Evolutionary conservation across 2,329 filamentous ascomycete species (phyloP).

Genomic region (Mycosphaerella sp.): DNA sequence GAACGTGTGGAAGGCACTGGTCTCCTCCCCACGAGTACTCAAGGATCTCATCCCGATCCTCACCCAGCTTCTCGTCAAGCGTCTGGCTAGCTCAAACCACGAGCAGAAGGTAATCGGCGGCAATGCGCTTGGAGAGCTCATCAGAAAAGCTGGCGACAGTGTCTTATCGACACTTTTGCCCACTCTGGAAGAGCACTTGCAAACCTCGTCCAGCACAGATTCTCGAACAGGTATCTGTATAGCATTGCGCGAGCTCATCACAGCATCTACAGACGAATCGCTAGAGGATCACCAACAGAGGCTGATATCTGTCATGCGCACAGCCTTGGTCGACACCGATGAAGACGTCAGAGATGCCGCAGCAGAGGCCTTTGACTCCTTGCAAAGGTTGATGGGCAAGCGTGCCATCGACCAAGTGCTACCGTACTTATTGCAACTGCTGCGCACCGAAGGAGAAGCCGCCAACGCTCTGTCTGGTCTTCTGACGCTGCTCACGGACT

Average conservation of each 20-base stretch:
- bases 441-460: conserved; percentile 78
- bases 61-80: conserved; percentile 87
- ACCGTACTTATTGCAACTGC: conserved; percentile 81
- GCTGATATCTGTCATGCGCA: conserved; percentile 87
- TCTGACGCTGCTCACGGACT: conserved; percentile 87
- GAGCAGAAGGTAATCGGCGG: conserved; percentile 99
- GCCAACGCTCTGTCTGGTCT: conserved; percentile 90
- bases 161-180: conserved; percentile 83
- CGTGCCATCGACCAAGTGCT: conserved; percentile 91
- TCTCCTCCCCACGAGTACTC: conserved; percentile 82
- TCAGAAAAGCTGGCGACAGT: conserved; percentile 91
- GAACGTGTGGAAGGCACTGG: conserved; percentile 92
- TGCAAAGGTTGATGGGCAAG: conserved; percentile 92
- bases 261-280: conserved; percentile 78
- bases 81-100: conserved; percentile 91
- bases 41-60: conserved; percentile 94
- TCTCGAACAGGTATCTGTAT: conserved; percentile 97
- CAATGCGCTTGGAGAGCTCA: conserved; percentile 92
- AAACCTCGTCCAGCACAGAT: conserved; percentile 82
- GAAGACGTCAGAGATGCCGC: conserved; percentile 89
- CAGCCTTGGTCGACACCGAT: conserved; percentile 83
- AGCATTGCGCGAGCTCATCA: conserved; percentile 86
- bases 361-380: conserved; percentile 90
- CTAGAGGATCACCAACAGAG: conserved; percentile 93
- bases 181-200: conserved; percentile 84